Evolutionary conservation across 164 flowering plant genomes (phyloP).

Genomic region (Magnolia kwangsiensis): DNA sequence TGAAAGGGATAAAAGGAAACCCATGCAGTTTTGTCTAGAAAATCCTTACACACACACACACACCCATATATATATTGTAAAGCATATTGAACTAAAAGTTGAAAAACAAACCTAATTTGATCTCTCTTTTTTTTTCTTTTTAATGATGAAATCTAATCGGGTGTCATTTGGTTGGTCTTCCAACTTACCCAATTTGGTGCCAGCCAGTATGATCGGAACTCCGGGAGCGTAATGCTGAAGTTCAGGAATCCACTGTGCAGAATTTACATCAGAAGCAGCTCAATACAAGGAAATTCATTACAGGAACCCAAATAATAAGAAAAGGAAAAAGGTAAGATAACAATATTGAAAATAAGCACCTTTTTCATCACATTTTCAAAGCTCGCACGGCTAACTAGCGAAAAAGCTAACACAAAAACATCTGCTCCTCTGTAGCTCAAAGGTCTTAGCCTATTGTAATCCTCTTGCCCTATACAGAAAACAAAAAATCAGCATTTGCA

Average conservation of each 20-base stretch:
- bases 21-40: no score
- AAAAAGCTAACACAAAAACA: conserved; percentile 89
- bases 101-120: no score
- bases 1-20: no score
- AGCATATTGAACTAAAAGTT: no score
- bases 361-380: conserved; percentile 89
- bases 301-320: background rate
- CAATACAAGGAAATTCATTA: background rate
- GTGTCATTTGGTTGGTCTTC: no score
- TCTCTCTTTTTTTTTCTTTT: no score
- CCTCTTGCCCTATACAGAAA: conserved; percentile 76
- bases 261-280: conserved; percentile 15
- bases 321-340: background rate
- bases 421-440: conserved; percentile 97
- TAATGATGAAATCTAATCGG: no score
- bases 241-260: conserved; percentile 93
- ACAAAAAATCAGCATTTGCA: background rate
- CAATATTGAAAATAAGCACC: conserved; percentile 35
- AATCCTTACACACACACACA: no score
- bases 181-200: conserved; percentile 64
- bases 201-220: conserved; percentile 80
- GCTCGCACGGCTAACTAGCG: conserved; percentile 91
- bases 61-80: no score
- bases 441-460: conserved; percentile 94
- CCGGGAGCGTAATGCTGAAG: conserved; percentile 95